Percentiles rank a stretch among this genome's conserved stretches.
Evolutionary conservation across 2,329 filamentous ascomycete genomes (phyloP).

Genomic region (Cladophialophora yegresii): DNA sequence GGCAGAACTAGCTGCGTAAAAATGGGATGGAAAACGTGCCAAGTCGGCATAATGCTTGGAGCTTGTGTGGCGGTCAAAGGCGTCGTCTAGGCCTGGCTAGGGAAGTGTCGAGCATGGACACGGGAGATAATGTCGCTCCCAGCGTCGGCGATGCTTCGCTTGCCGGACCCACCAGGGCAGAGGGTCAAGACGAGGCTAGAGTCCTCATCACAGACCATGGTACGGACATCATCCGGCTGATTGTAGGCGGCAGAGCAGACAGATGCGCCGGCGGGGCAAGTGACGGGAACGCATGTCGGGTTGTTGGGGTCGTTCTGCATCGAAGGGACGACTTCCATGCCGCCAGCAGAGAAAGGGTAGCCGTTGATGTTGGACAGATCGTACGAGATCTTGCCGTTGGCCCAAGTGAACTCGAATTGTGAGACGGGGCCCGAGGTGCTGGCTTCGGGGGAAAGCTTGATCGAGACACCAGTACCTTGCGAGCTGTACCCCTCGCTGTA

Average conservation of each 20-base stretch:
- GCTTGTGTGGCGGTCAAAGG: not conserved
- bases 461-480: conserved; percentile 44
- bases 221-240: conserved; percentile 35
- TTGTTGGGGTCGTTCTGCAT: conserved; percentile 32
- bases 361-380: conserved; percentile 50
- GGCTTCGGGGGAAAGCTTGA: conserved; percentile 47
- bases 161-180: conserved; percentile 33
- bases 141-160: conserved; percentile 27
- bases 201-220: conserved; percentile 35
- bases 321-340: conserved; percentile 35
- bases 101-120: conserved; percentile 34
- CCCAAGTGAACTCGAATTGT: conserved; percentile 47
- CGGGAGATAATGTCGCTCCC: conserved; percentile 29
- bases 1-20: conserved; percentile 36
- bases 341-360: conserved; percentile 43
- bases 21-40: conserved; percentile 22
- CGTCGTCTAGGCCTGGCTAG: conserved; percentile 22
- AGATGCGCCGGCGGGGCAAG: conserved; percentile 34
- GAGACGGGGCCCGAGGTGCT: conserved; percentile 43
- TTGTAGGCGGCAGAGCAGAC: conserved; percentile 36
- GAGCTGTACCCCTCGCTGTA: conserved; percentile 44
- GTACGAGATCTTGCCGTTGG: conserved; percentile 44
- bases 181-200: conserved; percentile 33
- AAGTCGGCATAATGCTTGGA: conserved; percentile 14
- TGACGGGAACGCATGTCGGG: conserved; percentile 33